Conservation (phyloP, 164 flowering plant genomes). For the Cinnamomum chago region DNA sequence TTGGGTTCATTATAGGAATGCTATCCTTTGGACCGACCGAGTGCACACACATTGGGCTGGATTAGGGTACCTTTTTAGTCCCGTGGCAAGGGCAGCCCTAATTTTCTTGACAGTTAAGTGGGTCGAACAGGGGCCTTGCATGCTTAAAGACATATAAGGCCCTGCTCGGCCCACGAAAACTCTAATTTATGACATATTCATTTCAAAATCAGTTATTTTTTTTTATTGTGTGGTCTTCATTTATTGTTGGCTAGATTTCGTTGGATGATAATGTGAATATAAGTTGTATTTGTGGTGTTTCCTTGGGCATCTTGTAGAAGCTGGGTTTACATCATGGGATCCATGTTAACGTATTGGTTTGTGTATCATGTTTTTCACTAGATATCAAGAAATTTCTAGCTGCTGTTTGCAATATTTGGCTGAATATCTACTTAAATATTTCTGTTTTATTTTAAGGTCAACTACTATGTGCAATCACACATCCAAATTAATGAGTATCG, state of each 20-base stretch:
- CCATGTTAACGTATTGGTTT: neutral
- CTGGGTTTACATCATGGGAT: neutral
- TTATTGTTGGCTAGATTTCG: neutral
- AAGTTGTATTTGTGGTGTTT: neutral
- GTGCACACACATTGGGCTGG: no score
- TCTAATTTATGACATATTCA: no score
- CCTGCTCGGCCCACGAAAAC: no score
- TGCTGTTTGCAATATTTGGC: neutral
- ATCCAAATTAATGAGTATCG: constrained; percentile 97
- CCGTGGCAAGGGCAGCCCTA: no score
- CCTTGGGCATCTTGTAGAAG: neutral
- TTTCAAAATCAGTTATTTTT: no score
- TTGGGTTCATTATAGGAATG: no score
- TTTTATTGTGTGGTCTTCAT: neutral
- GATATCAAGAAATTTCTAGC: constrained; percentile 1
- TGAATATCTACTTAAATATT: neutral
- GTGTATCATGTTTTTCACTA: neutral
- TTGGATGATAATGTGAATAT: no score
- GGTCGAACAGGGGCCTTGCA: no score
- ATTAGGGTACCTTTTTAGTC: no score
- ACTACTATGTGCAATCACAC: constrained; percentile 92
- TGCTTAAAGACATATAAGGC: no score
- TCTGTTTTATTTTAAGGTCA: constrained; percentile 41
- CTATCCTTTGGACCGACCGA: no score
- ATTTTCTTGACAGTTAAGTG: no score